Conservation (phyloP, 2,329 filamentous ascomycete species). For the Dothiorella sarmentorum region DNA sequence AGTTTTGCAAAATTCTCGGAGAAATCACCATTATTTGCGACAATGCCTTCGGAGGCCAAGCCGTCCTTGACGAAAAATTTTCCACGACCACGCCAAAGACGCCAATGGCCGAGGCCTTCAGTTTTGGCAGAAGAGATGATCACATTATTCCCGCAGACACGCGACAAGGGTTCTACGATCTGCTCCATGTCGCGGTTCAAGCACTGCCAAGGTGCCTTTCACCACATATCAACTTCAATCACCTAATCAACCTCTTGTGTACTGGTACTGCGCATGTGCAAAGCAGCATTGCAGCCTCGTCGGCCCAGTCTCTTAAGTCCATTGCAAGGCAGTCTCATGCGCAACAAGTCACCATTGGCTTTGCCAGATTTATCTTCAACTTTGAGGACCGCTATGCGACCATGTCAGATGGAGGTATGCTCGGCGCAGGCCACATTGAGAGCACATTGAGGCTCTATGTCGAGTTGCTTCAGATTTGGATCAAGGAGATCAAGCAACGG, state of each 20-base stretch:
- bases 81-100: constrained; percentile 84
- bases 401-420: constrained; percentile 96
- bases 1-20: constrained; percentile 91
- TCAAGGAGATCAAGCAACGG: constrained; percentile 89
- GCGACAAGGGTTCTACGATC: constrained; percentile 91
- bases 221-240: constrained; percentile 85
- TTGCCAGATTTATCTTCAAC: constrained; percentile 96
- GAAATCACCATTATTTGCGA: constrained; percentile 97
- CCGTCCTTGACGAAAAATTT: constrained; percentile 92
- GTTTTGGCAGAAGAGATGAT: constrained; percentile 80
- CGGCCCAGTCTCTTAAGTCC: constrained; percentile 87
- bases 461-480: constrained; percentile 93
- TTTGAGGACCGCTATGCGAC: constrained; percentile 97
- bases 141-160: constrained; percentile 71
- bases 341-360: constrained; percentile 93
- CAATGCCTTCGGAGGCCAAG: constrained; percentile 94
- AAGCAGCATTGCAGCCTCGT: constrained; percentile 85
- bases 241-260: constrained; percentile 89
- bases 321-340: constrained; percentile 92
- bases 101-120: constrained; percentile 90
- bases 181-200: constrained; percentile 92
- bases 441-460: constrained; percentile 90
- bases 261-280: constrained; percentile 96
- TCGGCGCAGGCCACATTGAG: constrained; percentile 91
- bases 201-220: constrained; percentile 92